These are phyloP conservation scores for Pseudomicrostroma phylloplanum DNA, from an alignment of 1,284 basidiomycete genomes.

Conservation along the genomic window DNA sequence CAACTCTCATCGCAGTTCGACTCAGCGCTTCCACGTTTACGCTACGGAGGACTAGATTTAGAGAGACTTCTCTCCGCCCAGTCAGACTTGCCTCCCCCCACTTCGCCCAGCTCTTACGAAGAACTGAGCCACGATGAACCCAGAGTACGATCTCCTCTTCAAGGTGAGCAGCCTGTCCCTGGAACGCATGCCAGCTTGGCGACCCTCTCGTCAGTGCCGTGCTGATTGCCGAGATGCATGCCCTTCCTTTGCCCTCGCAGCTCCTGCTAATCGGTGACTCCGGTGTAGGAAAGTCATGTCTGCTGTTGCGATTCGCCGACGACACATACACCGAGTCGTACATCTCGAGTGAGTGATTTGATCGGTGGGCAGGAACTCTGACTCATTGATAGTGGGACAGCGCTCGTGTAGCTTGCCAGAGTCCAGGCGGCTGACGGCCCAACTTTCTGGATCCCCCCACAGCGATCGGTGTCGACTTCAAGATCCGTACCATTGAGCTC, in stretches of 20 bases:
- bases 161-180: constrained; percentile 9
- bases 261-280: constrained; percentile 70
- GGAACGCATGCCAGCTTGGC: background rate
- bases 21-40: too few relatives aligned
- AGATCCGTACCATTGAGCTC: constrained; percentile 98
- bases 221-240: too few relatives aligned
- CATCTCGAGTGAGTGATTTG: constrained; percentile 51
- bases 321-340: constrained; percentile 55
- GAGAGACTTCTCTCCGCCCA: too few relatives aligned
- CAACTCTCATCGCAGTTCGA: too few relatives aligned
- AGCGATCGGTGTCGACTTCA: constrained; percentile 72
- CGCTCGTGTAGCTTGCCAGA: background rate
- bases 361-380: background rate
- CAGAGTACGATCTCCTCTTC: constrained; percentile 18
- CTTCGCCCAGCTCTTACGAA: too few relatives aligned
- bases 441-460: background rate
- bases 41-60: too few relatives aligned
- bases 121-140: background rate
- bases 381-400: background rate
- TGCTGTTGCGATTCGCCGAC: constrained; percentile 54
- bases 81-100: too few relatives aligned
- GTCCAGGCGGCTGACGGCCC: background rate
- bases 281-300: constrained; percentile 79
- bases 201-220: background rate
- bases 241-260: constrained; percentile 36